Percentiles rank a stretch among this genome's conserved stretches.
These are phyloP conservation scores for Fusarium redolens DNA, from an alignment of 2,329 filamentous ascomycete genomes.

Conservation along the genomic window DNA sequence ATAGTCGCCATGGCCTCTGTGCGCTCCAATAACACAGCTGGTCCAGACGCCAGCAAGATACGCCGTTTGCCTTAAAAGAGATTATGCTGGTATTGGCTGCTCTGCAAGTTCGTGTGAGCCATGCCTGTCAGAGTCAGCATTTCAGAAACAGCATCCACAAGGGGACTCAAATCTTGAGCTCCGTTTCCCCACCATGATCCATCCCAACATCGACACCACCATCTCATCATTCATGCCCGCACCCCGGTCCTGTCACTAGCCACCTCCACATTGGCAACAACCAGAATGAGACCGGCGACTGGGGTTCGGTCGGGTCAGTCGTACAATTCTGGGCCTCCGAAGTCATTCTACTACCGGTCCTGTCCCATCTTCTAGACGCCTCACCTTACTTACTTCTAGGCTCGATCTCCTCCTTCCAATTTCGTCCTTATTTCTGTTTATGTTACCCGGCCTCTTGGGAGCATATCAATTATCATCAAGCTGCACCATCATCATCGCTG, in stretches of 20 bases:
- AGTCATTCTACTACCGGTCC: constrained; percentile 39
- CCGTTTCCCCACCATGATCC: constrained; percentile 42
- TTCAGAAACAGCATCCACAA: constrained; percentile 37
- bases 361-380: constrained; percentile 39
- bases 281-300: constrained; percentile 45
- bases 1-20: constrained; percentile 19
- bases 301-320: constrained; percentile 46
- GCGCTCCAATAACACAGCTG: constrained; percentile 40
- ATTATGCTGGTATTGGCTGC: constrained; percentile 18
- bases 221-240: constrained; percentile 44
- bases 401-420: constrained; percentile 42
- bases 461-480: constrained; percentile 18
- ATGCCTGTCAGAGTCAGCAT: constrained; percentile 31
- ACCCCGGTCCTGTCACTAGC: constrained; percentile 47
- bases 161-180: constrained; percentile 40
- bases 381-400: constrained; percentile 44
- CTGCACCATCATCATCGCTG: constrained; percentile 15
- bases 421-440: constrained; percentile 30
- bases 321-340: constrained; percentile 44
- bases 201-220: constrained; percentile 47
- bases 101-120: constrained; percentile 13
- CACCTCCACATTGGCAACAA: constrained; percentile 48
- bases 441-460: constrained; percentile 30
- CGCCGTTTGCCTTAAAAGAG: constrained; percentile 16
- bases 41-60: constrained; percentile 33